Base-by-base conservation (phyloP, 805 yeast species). In the Huiozyma naganishii region DNA sequence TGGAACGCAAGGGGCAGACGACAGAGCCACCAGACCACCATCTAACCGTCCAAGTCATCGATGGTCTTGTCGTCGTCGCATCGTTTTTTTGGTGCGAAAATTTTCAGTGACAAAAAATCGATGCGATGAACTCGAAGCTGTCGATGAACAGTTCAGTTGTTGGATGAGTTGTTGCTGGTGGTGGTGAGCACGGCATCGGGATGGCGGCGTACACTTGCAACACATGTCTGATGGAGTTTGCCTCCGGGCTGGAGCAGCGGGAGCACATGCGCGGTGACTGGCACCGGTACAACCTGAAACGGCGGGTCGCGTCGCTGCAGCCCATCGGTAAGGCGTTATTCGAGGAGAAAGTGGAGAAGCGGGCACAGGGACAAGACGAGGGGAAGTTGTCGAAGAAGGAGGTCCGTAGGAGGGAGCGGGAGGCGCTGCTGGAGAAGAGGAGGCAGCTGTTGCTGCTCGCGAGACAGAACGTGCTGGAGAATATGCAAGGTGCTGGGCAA, bases 261-360 rank as follows among this genome's bases (percentile, higher is more conserved):
- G 67, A 70, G 41, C 98, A 92, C 61, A 92, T 92, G 98, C 86
- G 85, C 59, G 77, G 95, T 1, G 98, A 92, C 48, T 92, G 98
- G 98, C 98, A 92, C 65, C 76, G 97, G 57, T 92, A 92, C 65
- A 92, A 92, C 60, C 73, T 92, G 55, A 92, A 92, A 61, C 79
- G 98, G 69, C 74, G 95, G 60, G 97, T 92, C 11, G 96, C 97
- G 0, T 75, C 73, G 39, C 67, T 88, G 48, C 94, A 95, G 17
- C 77, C 95, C 0, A 78, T 88, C 37, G 65, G 77, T 7, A 78
- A 83, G 30, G 74, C 72, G 35, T 64, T 73, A 1, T 83, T 83
- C 62, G 84, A 83, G 17, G 83, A 80, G 51, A 83, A 86, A 58
- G 82, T 83, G 32, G 43, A 59, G 9, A 46, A 51, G n/a, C 48